Percentiles rank a stretch among this genome's conserved stretches.
These are phyloP conservation scores for Vicia villosa DNA, from an alignment of 306 rosid species.

Conservation along the genomic window DNA sequence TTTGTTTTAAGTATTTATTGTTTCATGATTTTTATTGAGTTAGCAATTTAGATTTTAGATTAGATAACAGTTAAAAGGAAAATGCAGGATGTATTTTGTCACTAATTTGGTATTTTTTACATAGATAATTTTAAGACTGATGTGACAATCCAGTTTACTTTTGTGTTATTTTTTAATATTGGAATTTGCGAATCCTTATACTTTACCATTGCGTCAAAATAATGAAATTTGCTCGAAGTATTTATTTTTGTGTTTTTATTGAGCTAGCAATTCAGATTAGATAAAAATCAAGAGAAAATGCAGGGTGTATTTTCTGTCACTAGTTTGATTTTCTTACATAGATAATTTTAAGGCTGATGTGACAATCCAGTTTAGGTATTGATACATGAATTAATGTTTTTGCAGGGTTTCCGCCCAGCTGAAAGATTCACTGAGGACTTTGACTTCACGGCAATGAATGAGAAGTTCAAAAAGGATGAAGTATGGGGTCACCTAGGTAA, in stretches of 20 bases:
- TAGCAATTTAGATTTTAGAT: conserved; percentile 11
- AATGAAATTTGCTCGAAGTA: conserved; percentile 13
- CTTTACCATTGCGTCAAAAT: not conserved
- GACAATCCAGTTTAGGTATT: conserved; percentile 4
- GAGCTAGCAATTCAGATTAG: conserved; percentile 6
- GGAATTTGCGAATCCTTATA: not conserved
- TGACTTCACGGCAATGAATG: conserved; percentile 66
- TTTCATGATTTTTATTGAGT: conserved; percentile 6
- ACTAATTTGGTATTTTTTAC: too few species aligned
- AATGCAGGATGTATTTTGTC: too few species aligned
- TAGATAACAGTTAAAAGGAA: not conserved
- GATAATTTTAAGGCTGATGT: conserved; percentile 3
- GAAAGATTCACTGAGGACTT: conserved; percentile 55
- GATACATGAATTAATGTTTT: conserved; percentile 10
- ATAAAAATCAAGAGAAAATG: not conserved
- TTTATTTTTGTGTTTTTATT: conserved; percentile 18
- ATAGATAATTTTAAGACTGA: too few species aligned
- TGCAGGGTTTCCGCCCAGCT: conserved; percentile 48
- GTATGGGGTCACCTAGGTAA: conserved; percentile 65
- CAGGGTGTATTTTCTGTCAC: not conserved
- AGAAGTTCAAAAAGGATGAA: conserved; percentile 64
- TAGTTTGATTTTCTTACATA: not conserved
- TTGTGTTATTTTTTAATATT: not conserved
- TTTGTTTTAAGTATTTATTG: conserved; percentile 19
- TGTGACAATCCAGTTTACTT: too few species aligned